Evolutionary conservation across 305 asterid species (phyloP).

Genomic region (Nicotiana rustica): DNA sequence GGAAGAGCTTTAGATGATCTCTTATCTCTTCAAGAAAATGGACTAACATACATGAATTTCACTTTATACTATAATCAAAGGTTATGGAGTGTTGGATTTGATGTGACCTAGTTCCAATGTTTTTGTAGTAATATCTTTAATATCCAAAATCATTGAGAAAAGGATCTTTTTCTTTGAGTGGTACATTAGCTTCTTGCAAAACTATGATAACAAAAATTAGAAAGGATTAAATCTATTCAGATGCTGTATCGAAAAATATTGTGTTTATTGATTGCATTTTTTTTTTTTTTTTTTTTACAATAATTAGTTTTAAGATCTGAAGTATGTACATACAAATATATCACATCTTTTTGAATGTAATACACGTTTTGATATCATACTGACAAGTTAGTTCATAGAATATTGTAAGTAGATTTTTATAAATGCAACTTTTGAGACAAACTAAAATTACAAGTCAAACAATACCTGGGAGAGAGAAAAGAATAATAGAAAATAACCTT

Average conservation of each 20-base stretch:
- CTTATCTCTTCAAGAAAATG: conserved; percentile 9
- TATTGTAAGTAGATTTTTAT: neutral
- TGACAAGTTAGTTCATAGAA: neutral
- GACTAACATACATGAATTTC: conserved; percentile 6
- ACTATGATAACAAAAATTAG: neutral
- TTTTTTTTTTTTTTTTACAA: too few relatives aligned
- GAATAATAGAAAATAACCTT: too few relatives aligned
- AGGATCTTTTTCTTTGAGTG: neutral
- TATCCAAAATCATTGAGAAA: neutral
- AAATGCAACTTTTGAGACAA: neutral
- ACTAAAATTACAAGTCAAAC: neutral
- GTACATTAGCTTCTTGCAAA: neutral
- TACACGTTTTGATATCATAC: neutral
- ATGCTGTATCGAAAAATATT: too few relatives aligned
- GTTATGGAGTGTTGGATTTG: neutral
- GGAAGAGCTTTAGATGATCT: neutral
- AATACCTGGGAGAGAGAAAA: too few relatives aligned
- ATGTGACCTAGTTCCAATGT: conserved; percentile 11
- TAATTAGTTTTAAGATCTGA: neutral
- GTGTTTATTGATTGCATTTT: neutral
- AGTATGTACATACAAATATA: neutral
- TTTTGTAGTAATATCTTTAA: neutral
- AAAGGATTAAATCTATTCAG: too few relatives aligned
- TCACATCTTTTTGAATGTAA: neutral
- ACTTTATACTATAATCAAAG: neutral